These are phyloP conservation scores for Neonectria punicea DNA, from an alignment of 2,329 filamentous ascomycete genomes.

Conservation along the genomic window DNA sequence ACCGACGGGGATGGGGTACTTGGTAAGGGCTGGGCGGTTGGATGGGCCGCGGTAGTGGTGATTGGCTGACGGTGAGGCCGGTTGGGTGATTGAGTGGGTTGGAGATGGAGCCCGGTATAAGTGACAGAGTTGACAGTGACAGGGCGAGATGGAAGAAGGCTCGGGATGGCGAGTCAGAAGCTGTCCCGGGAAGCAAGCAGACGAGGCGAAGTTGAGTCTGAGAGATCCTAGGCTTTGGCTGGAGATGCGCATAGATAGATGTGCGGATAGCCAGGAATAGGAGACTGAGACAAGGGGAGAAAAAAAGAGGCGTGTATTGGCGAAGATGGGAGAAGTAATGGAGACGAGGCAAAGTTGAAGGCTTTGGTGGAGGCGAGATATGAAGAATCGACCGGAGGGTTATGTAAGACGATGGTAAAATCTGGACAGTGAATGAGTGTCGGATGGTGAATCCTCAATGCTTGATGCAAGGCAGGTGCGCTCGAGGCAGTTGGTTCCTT, in stretches of 20 bases:
- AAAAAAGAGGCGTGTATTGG: neutral
- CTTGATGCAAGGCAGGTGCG: slow-evolving; percentile 1
- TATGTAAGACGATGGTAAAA: neutral
- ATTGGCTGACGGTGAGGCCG: slow-evolving; percentile 22
- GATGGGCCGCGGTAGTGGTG: slow-evolving; percentile 13
- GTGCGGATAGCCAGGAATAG: neutral
- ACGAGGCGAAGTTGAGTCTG: neutral
- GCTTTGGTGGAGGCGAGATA: neutral
- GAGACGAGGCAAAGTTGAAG: neutral
- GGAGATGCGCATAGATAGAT: neutral
- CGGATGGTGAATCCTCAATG: neutral
- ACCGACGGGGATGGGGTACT: slow-evolving; percentile 11
- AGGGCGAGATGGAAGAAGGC: neutral
- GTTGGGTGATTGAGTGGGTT: slow-evolving; percentile 21
- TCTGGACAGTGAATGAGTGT: neutral
- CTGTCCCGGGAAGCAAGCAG: neutral
- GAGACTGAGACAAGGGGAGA: neutral
- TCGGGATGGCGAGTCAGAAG: neutral
- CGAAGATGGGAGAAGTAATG: neutral
- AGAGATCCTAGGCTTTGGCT: neutral
- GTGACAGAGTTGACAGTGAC: slow-evolving; percentile 16
- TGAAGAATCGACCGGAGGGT: neutral
- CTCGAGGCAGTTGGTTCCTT: slow-evolving; percentile 3
- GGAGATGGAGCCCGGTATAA: slow-evolving; percentile 23
- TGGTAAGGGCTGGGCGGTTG: slow-evolving; percentile 5